Evolutionary conservation across 75 land plant species (phyloP), one percentile per base, ranked within the genome.

Genomic region (Ceratopteris richardii): DNA sequence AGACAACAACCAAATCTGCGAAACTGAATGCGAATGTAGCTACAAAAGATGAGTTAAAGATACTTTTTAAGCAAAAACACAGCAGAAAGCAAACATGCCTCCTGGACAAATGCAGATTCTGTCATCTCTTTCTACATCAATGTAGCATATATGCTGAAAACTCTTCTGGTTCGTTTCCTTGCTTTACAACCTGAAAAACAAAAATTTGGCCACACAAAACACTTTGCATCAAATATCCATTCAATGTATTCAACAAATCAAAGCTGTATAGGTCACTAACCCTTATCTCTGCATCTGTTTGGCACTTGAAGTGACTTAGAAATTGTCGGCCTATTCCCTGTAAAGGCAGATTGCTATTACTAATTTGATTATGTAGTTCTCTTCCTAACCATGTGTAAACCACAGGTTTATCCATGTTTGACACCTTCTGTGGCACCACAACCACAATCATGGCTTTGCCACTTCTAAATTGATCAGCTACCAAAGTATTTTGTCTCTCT

Each of bases 371-470:
- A 33, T 42, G 7, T 33, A 51, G 13, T 29, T 57, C 20, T 11
- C 61, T 52, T 36, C 82, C 82, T 43, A 79, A 42, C 82, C 82
- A 79, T 62, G 76, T 0, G 50, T 70, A 76, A 3, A 79, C 28
- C 20, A 37, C 56, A 24, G 29, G 51, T 0, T 33, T 12, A 7
- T 3, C 22, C 18, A 25, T 26, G 16, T 21, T 12, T 17, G 27
- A 20, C 0, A 31, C 23, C 5, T 44, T 23, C 23, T 44, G 64
- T 21, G 75, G 66, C 31, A 61, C 64, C 26, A 66, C 12, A 25
- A 79, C 39, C 40, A 70, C 24, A 39, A 65, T 58, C 12, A 64
- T 64, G 53, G 61, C 67, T 42, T 17, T 31, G 14, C 67, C 58
- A 33, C 37, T 33, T 39, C 75, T 65, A 40, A 75, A 61, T 27